Evolutionary conservation across 257 asterid species (phyloP), one percentile per base, ranked within the genome.

Genomic region (Oldenlandia corymbosa): DNA sequence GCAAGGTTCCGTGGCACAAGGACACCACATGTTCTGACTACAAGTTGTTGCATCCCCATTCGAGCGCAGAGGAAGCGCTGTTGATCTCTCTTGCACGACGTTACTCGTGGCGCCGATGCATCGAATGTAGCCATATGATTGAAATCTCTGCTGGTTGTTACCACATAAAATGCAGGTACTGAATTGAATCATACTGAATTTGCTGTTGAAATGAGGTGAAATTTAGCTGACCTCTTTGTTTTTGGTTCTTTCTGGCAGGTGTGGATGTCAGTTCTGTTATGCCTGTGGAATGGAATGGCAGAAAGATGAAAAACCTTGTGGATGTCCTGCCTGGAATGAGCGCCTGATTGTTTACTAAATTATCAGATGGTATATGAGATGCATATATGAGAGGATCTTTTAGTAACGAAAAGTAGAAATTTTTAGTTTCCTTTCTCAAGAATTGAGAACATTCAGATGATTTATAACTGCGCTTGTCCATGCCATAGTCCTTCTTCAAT

Each of bases 1-100:
- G 80, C 60, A 61, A 37, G 56, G 80, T 71, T 21, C 73, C 77
- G 23, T 75, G 80, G 80, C 80, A 75, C 39, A 4, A 6, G 18
- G 24, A 28, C 16, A 66, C 71, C 64, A 62, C 47, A 16, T 75
- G 80, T 58, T 11, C 1, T 52, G 68, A 70, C 32, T 75, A 71
- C 50, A 75, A 64, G 48, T 55, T 45, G 42, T 1, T 14, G 5
- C 24, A 61, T 36, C 70, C 73, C 2, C 51, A 57, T 34, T 28
- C 50, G 2, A 41, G 53, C 18, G 50, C 49, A 26, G 80, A 64
- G 7, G 74, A 75, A 18, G 42, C 47, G 32, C 56, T 55, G 68
- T 41, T 75, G 10, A 62, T 50, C 54, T 47, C 64, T 43, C 75
- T 74, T 9, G 75, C 75, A 11, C 43, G 30, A 20, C 24, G 60